Evolutionary conservation across 768 basidiomycete species (phyloP).

Genomic region (Piloderma croceum): DNA sequence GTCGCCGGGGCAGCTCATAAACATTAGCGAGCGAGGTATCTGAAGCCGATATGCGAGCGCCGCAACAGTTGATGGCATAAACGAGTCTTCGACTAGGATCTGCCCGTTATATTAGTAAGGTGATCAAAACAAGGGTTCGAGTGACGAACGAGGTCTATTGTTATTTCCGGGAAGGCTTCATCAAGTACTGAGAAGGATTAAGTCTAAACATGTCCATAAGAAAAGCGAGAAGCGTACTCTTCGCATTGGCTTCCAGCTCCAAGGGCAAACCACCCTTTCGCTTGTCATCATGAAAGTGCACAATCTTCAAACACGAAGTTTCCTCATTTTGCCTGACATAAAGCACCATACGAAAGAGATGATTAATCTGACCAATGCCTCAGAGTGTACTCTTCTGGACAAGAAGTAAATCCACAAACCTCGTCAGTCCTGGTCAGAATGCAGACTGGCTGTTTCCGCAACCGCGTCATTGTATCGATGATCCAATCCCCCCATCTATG

Average conservation of each 20-base stretch:
- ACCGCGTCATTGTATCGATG: constrained; percentile 36
- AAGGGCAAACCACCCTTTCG: constrained; percentile 52
- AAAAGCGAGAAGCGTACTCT: constrained; percentile 34
- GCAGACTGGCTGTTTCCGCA: constrained; percentile 53
- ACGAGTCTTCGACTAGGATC: constrained; percentile 41
- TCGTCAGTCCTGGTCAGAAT: constrained; percentile 62
- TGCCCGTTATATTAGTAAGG: constrained; percentile 13
- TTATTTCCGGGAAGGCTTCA: constrained; percentile 61
- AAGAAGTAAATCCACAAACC: constrained; percentile 30
- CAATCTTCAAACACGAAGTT: constrained; percentile 61
- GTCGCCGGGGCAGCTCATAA: constrained; percentile 55
- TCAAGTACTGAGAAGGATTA: constrained; percentile 39
- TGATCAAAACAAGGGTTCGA: not conserved
- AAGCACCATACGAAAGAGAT: constrained; percentile 56
- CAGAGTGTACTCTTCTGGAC: not conserved
- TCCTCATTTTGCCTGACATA: constrained; percentile 68
- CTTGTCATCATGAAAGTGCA: constrained; percentile 56
- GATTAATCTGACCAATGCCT: constrained; percentile 48
- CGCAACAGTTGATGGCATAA: constrained; percentile 42
- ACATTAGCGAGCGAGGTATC: constrained; percentile 53
- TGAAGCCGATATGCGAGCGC: constrained; percentile 44
- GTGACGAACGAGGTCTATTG: constrained; percentile 50
- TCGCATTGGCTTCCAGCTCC: constrained; percentile 68
- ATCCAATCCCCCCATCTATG: constrained; percentile 38
- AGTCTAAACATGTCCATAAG: constrained; percentile 24